phyloP scores from a whole-genome alignment of 179 eudicot species.

The Gypsophila paniculata region DNA sequence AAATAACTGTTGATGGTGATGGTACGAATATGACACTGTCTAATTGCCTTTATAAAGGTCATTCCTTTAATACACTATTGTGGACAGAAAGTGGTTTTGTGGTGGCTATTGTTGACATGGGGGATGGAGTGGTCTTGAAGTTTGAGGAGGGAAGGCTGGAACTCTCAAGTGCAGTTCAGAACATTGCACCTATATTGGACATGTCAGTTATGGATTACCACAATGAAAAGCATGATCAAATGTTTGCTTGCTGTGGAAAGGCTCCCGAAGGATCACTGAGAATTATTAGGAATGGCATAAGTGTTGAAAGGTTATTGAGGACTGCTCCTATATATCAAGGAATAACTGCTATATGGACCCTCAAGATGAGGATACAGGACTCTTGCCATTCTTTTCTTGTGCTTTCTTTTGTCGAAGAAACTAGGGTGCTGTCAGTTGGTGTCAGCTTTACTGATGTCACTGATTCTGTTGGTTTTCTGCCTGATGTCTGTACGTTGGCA shows the following conservation, averaged over 20 bases:
- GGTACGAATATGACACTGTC: constrained; percentile 60
- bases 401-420: constrained; percentile 94
- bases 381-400: constrained; percentile 77
- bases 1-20: constrained; percentile 47
- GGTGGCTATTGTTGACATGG: constrained; percentile 89
- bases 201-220: constrained; percentile 81
- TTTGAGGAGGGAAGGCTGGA: constrained; percentile 57
- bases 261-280: constrained; percentile 93
- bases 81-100: constrained; percentile 79
- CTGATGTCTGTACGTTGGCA: constrained; percentile 89
- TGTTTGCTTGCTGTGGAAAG: constrained; percentile 95
- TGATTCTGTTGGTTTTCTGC: constrained; percentile 77
- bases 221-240: constrained; percentile 90
- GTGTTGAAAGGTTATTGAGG: constrained; percentile 78
- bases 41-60: constrained; percentile 67
- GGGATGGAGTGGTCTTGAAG: constrained; percentile 87
- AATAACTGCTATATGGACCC: constrained; percentile 80
- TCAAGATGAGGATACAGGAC: constrained; percentile 63
- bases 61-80: constrained; percentile 61
- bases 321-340: constrained; percentile 92
- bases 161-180: constrained; percentile 66
- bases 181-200: constrained; percentile 90
- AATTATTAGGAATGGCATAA: constrained; percentile 83
- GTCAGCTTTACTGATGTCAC: constrained; percentile 93
- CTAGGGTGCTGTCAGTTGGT: constrained; percentile 93